Conservation (phyloP, 1,284 basidiomycete genomes). For the Pseudozyma pruni region DNA sequence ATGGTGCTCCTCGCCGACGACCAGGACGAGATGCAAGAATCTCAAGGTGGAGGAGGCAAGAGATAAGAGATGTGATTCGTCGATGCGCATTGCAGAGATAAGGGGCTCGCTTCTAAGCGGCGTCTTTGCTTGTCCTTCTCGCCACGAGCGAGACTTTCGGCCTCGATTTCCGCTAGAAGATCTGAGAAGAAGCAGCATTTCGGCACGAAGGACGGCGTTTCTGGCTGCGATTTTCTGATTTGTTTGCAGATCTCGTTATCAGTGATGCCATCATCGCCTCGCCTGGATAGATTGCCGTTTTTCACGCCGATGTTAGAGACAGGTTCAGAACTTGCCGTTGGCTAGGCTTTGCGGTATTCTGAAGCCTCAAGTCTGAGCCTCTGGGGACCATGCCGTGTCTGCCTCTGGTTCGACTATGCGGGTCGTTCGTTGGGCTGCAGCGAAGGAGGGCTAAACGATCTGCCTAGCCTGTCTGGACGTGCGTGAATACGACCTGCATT, state of each 20-base stretch:
- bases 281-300: neutral
- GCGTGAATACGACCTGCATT: neutral
- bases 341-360: neutral
- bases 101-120: constrained; percentile 1
- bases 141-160: too few relatives aligned
- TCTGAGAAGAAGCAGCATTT: too few relatives aligned
- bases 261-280: constrained; percentile 4
- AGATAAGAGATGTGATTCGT: constrained; percentile 33
- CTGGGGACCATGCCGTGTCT: too few relatives aligned
- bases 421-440: too few relatives aligned
- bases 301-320: constrained; percentile 7
- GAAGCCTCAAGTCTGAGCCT: too few relatives aligned
- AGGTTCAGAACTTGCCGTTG: neutral
- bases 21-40: neutral
- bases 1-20: neutral
- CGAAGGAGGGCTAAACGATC: too few relatives aligned
- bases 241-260: constrained; percentile 11
- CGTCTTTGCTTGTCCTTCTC: neutral
- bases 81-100: constrained; percentile 26
- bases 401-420: too few relatives aligned
- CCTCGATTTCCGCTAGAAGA: neutral
- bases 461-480: too few relatives aligned
- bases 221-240: too few relatives aligned
- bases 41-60: constrained; percentile 13
- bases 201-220: too few relatives aligned